phyloP scores from a whole-genome alignment of 2,329 filamentous ascomycete genomes.

The Calonectria naviculata region DNA sequence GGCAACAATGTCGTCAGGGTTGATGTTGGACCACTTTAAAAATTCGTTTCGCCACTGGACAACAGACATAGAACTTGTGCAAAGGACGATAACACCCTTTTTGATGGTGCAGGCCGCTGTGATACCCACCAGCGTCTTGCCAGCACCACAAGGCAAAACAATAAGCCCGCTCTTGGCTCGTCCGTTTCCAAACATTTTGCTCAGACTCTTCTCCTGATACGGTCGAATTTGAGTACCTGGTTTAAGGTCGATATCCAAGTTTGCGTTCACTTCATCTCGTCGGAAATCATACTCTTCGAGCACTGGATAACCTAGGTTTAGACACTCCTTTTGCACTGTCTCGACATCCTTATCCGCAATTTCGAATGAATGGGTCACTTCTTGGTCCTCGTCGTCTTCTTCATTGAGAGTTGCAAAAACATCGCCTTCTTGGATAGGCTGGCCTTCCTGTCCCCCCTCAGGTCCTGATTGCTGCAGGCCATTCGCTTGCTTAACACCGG shows the following conservation, averaged over 20 bases:
- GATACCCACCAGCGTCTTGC: slow-evolving; percentile 98
- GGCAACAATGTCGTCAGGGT: slow-evolving; percentile 90
- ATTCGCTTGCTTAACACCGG: slow-evolving; percentile 81
- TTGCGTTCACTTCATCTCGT: slow-evolving; percentile 89
- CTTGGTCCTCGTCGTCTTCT: slow-evolving; percentile 86
- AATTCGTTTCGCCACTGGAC: slow-evolving; percentile 98
- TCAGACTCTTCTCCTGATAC: slow-evolving; percentile 97
- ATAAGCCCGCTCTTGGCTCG: slow-evolving; percentile 98
- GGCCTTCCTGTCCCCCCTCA: slow-evolving; percentile 57
- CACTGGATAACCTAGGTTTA: slow-evolving; percentile 86
- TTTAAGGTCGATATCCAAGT: slow-evolving; percentile 91
- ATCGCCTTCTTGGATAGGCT: slow-evolving; percentile 69
- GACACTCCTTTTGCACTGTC: slow-evolving; percentile 87
- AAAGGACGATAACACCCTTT: slow-evolving; percentile 94
- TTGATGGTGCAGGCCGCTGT: slow-evolving; percentile 98
- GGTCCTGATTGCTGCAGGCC: slow-evolving; percentile 44
- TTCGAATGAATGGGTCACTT: slow-evolving; percentile 93
- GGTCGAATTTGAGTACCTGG: slow-evolving; percentile 90
- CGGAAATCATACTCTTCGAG: slow-evolving; percentile 98
- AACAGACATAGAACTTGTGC: slow-evolving; percentile 97
- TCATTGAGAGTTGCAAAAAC: slow-evolving; percentile 82
- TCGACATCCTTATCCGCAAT: slow-evolving; percentile 87
- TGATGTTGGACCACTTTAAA: slow-evolving; percentile 96
- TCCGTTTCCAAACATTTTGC: slow-evolving; percentile 99
- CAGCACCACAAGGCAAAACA: slow-evolving; percentile 94